Conservation (phyloP, 805 yeast genomes). For the Metschnikowia lochheadii region DNA sequence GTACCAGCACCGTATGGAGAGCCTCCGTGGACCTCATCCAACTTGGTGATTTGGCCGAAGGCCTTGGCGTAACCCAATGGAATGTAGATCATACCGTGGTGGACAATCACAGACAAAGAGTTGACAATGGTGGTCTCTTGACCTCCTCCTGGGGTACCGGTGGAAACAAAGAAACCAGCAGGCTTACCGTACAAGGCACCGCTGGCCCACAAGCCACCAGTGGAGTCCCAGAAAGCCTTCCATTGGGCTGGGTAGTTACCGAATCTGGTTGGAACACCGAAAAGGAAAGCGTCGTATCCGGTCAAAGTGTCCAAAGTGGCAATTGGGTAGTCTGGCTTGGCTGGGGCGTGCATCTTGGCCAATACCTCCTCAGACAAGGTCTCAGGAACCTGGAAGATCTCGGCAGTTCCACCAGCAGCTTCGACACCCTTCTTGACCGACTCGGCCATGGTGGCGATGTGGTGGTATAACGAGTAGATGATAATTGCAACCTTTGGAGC, state of each 20-base stretch:
- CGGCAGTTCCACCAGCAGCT: conserved; percentile 53
- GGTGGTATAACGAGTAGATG: conserved; percentile 80
- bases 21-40: conserved; percentile 18
- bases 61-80: conserved; percentile 22
- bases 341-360: conserved; percentile 60
- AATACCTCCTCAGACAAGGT: conserved; percentile 65
- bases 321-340: conserved; percentile 56
- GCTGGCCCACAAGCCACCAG: conserved; percentile 75
- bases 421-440: conserved; percentile 66
- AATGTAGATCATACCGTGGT: conserved; percentile 21
- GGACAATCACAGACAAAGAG: conserved; percentile 17
- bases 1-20: conserved; percentile 21
- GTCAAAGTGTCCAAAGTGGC: conserved; percentile 56
- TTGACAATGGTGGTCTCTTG: conserved; percentile 20
- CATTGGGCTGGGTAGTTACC: conserved; percentile 80
- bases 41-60: conserved; percentile 16
- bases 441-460: conserved; percentile 65
- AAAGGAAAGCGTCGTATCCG: conserved; percentile 73
- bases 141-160: conserved; percentile 75
- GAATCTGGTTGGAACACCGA: conserved; percentile 84
- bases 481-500: conserved; percentile 61
- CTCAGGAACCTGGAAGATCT: conserved; percentile 50
- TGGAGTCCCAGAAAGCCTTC: conserved; percentile 70
- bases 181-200: conserved; percentile 73
- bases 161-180: conserved; percentile 67